phyloP scores from a whole-genome alignment of 148 eudicot species.

The Drosera capensis region DNA sequence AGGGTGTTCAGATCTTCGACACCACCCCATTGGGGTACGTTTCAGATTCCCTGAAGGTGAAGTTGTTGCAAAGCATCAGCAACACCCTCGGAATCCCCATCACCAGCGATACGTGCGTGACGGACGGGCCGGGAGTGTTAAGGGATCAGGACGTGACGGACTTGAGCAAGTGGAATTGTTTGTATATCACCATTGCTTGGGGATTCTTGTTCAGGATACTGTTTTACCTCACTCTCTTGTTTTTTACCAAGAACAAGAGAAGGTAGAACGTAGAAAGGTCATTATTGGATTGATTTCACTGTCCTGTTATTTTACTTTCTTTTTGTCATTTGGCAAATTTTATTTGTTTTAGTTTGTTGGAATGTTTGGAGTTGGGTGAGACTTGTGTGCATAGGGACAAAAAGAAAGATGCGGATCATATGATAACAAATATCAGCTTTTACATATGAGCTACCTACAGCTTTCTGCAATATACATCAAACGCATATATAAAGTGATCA shows the following conservation, averaged over 20 bases:
- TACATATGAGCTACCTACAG: too few relatives aligned
- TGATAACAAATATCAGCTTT: too few relatives aligned
- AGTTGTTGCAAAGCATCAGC: conserved; percentile 5
- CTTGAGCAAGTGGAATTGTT: conserved; percentile 10
- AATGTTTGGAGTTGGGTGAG: too few relatives aligned
- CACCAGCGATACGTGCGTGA: conserved; percentile 10
- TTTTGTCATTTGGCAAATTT: too few relatives aligned
- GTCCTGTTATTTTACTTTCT: too few relatives aligned
- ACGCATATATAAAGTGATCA: too few relatives aligned
- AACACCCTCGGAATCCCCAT: conserved; percentile 6
- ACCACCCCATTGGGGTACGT: conserved; percentile 10
- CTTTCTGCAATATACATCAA: too few relatives aligned
- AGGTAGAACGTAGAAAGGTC: conserved; percentile 8
- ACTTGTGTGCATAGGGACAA: too few relatives aligned
- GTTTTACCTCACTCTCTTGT: conserved; percentile 12
- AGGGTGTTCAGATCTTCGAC: conserved; percentile 16
- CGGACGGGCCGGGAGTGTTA: conserved; percentile 7
- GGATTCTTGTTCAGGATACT: conserved; percentile 13
- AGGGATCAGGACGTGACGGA: conserved; percentile 11
- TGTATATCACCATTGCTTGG: conserved; percentile 15
- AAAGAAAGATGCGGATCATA: too few relatives aligned
- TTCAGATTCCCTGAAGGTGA: conserved; percentile 2
- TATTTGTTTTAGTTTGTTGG: too few relatives aligned
- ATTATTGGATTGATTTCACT: too few relatives aligned
- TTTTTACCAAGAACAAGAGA: conserved; percentile 15